Evolutionary conservation across 495 filamentous ascomycete genomes (phyloP).

Genomic region (Daldinia grandis): DNA sequence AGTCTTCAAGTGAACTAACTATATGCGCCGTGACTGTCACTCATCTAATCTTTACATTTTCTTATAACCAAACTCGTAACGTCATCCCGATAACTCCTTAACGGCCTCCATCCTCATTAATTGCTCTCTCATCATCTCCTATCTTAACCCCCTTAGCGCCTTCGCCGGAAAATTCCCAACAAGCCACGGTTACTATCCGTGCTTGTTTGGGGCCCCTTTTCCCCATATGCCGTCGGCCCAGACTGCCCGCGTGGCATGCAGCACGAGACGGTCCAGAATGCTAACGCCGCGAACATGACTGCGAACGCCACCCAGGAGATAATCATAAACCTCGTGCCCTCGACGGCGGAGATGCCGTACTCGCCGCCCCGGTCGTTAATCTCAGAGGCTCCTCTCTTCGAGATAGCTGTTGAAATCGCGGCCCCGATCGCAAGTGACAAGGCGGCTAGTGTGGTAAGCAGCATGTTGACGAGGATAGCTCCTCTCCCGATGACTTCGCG

Average conservation of each 20-base stretch:
- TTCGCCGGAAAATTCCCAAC: slow-evolving; percentile 23
- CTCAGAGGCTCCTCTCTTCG: slow-evolving; percentile 43
- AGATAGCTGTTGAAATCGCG: slow-evolving; percentile 45
- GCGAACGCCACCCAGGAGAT: slow-evolving; percentile 73
- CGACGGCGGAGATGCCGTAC: slow-evolving; percentile 45
- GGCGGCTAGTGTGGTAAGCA: slow-evolving; percentile 44
- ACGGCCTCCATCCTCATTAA: background rate
- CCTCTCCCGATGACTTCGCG: slow-evolving; percentile 43
- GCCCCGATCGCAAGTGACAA: slow-evolving; percentile 42
- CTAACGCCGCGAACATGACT: slow-evolving; percentile 64
- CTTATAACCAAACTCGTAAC: background rate
- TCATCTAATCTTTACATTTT: background rate
- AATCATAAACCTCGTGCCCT: slow-evolving; percentile 47
- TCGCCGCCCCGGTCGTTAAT: slow-evolving; percentile 47
- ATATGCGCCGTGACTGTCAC: background rate
- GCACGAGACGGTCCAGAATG: slow-evolving; percentile 60
- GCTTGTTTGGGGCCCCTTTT: slow-evolving; percentile 16
- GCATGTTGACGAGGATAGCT: slow-evolving; percentile 55
- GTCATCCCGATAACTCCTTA: background rate
- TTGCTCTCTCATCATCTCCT: background rate
- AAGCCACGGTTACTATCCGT: slow-evolving; percentile 30
- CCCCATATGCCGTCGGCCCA: slow-evolving; percentile 49
- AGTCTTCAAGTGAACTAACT: background rate
- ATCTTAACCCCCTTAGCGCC: slow-evolving; percentile 5
- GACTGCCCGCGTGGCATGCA: slow-evolving; percentile 61